A percentile compares a stretch with the other conserved stretches of the same genome.
Conservation (phyloP, 805 yeast species). For the Saturnispora bothae region DNA sequence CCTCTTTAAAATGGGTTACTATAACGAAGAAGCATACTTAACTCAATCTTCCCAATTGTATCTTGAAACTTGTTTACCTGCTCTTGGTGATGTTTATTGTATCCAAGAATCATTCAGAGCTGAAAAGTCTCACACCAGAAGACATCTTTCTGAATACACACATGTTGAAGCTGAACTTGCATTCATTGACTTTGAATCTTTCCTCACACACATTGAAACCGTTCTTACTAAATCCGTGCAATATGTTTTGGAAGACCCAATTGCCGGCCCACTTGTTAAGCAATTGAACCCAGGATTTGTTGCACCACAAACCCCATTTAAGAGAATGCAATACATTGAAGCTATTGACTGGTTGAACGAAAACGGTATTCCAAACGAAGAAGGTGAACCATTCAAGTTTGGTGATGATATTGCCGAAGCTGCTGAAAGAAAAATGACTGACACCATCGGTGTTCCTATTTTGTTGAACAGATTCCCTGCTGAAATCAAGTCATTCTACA, state of each 20-base stretch:
- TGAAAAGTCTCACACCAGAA: slow-evolving; percentile 96
- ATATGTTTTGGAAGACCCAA: slow-evolving; percentile 78
- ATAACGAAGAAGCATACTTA: slow-evolving; percentile 92
- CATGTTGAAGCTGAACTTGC: slow-evolving; percentile 94
- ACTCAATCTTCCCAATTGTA: slow-evolving; percentile 97
- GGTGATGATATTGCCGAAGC: slow-evolving; percentile 99
- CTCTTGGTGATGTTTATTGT: slow-evolving; percentile 95
- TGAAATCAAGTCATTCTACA: slow-evolving; percentile 95
- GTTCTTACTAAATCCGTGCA: slow-evolving; percentile 60
- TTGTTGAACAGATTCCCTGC: slow-evolving; percentile 91
- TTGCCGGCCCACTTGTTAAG: slow-evolving; percentile 81
- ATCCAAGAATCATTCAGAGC: slow-evolving; percentile 99
- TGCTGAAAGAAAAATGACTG: slow-evolving; percentile 98
- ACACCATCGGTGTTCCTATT: slow-evolving; percentile 85
- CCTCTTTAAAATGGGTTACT: slow-evolving; percentile 82
- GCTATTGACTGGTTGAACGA: slow-evolving; percentile 96
- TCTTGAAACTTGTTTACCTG: slow-evolving; percentile 91
- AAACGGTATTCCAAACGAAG: slow-evolving; percentile 89
- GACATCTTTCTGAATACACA: slow-evolving; percentile 94
- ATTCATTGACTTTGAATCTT: slow-evolving; percentile 77
- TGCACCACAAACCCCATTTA: slow-evolving; percentile 78
- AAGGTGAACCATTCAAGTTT: slow-evolving; percentile 82
- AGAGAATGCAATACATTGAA: slow-evolving; percentile 80
- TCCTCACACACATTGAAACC: slow-evolving; percentile 75
- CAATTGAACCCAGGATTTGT: slow-evolving; percentile 88